phyloP scores from a whole-genome alignment of 352 stramenopile genomes.

The Phytophthora citricola region DNA sequence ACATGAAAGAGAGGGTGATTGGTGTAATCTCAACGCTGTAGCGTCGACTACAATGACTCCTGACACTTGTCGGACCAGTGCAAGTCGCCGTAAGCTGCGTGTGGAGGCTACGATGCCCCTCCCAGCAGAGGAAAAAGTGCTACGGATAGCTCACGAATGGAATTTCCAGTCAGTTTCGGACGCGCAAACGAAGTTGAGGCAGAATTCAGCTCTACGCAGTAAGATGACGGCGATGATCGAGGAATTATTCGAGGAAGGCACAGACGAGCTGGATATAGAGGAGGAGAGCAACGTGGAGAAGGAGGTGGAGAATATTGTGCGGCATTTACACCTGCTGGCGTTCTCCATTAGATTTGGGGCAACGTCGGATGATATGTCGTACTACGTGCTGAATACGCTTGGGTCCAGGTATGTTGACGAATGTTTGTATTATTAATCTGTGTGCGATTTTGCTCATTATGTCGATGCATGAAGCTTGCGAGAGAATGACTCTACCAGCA shows the following conservation, averaged over 20 bases:
- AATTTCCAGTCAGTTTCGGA: conserved; percentile 48
- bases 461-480: conserved; percentile 35
- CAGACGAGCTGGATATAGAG: conserved; percentile 7
- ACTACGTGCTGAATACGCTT: conserved; percentile 59
- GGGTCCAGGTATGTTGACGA: conserved; percentile 37
- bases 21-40: conserved; percentile 31
- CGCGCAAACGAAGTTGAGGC: conserved; percentile 44
- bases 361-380: conserved; percentile 48
- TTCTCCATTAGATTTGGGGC: conserved; percentile 59
- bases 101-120: conserved; percentile 32
- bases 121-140: conserved; percentile 20
- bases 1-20: conserved; percentile 22
- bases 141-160: conserved; percentile 44
- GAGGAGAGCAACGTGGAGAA: conserved; percentile 29
- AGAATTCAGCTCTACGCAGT: conserved; percentile 26
- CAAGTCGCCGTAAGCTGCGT: conserved; percentile 28
- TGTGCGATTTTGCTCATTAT: conserved; percentile 1
- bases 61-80: neutral
- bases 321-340: conserved; percentile 48
- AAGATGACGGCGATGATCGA: conserved; percentile 33
- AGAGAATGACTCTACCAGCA: conserved; percentile 44
- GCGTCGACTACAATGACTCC: conserved; percentile 8
- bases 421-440: neutral
- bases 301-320: conserved; percentile 41
- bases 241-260: conserved; percentile 11